Base-by-base conservation (phyloP, 2,329 filamentous ascomycete genomes). In the Ophiostoma perfectum region DNA sequence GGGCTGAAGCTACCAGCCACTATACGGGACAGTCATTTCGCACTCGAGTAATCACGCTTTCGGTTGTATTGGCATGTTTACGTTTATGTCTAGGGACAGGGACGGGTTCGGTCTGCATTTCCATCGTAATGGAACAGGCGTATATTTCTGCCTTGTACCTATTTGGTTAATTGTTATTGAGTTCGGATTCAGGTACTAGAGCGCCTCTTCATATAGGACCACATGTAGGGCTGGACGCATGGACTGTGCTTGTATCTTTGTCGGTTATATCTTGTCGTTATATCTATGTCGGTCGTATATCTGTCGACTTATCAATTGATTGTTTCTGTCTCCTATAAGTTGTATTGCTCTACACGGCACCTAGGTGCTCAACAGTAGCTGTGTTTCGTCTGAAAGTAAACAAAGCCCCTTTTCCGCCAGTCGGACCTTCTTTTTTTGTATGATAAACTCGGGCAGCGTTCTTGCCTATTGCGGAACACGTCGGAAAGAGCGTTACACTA, bases 21-120 rank as follows among this genome's bases (percentile, higher is more conserved):
- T 27, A 27, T 27, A 27, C 27, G 27, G 27, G 27, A 27, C 27
- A 27, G 27, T 39, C 38, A 9, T 5, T 9, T 9, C 18, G 49
- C 49, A 2, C 5, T 16, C 11, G 11, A 49, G 45, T 49, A 14
- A 4, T 18, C 14, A 18, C 14, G 11, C 14, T 14, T 6, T 36
- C 5, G 27, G 27, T 27, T 27, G 27, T 27, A 27, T 55, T 55
- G 47, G 16, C 11, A 38, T 60, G 6, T 6, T 36, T 14, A 14
- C 1, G 6, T 27, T 55, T 55, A 18, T 55, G 18, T 27, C 49
- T 27, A 55, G 49, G 49, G 49, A 27, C 12, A 27, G 49, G 11
- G 27, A 55, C 18, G 49, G 49, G 49, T 27, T 55, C 49, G 49
- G 49, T 55, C 49, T 55, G 49, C 49, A 55, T 55, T 27, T 55